Base-by-base conservation (phyloP, 805 yeast genomes). In the Barnettozyma salicaria region DNA sequence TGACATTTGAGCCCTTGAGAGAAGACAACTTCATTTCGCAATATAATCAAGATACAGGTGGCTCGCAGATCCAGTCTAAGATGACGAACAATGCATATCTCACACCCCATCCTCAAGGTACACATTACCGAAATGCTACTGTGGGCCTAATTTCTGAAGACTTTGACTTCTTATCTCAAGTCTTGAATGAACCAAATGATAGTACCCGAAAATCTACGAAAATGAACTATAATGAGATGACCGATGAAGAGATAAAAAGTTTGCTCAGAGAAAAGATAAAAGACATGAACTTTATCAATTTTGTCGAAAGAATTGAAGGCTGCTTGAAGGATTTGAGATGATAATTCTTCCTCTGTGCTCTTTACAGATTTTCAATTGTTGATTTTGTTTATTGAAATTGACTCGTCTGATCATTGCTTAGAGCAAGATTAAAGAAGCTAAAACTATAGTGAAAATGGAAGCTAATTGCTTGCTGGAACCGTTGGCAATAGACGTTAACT, bases 281-380 rank as follows among this genome's bases (percentile, higher is more conserved):
- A 25, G 56, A 52, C 36, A 27, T 33, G 21, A 36, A 40, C 4
- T 53, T 53, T 25, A 44, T 53, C 12, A 41, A 39, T n/a, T 52
- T 51, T 39, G 56, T 53, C 3, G 52, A 47, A 21, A 40, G 47
- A 22, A 32, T 51, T 11, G 57, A 51, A 31, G 21, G 22, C 1
- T 44, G 49, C 25, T 37, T 50, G 21, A 49, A 49, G 8, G 40
- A 37, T 16, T 39, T 50, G 36, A 32, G 31, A 27, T 31, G 26
- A 29, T 12, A 10, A 19, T 24, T 18, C 9, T 8, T n/a, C n/a
- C n/a, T n/a, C n/a, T n/a, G n/a, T n/a, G n/a, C n/a, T n/a, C n/a
- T n/a, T n/a, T n/a, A n/a, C n/a, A n/a, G n/a, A n/a, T n/a, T n/a
- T n/a, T n/a, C n/a, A n/a, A n/a, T n/a, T n/a, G n/a, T n/a, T n/a